Conservation (phyloP, 768 basidiomycete species). For the Termitomyces eurrhizus region DNA sequence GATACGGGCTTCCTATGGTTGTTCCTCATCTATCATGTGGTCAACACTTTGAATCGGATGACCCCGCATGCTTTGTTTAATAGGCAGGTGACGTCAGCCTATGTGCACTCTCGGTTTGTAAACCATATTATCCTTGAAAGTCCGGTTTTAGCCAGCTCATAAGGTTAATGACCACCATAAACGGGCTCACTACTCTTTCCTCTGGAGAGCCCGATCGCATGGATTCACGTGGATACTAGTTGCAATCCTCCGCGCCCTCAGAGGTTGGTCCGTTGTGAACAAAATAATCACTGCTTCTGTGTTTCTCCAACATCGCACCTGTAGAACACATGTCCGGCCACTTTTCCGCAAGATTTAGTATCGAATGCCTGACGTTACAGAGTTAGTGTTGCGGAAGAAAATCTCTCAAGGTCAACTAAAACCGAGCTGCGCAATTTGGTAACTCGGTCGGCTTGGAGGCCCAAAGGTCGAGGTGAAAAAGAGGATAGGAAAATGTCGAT, state of each 20-base stretch:
- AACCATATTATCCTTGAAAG: background rate
- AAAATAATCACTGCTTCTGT: constrained; percentile 9
- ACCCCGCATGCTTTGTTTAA: constrained; percentile 10
- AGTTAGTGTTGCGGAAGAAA: background rate
- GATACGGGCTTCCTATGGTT: constrained; percentile 23
- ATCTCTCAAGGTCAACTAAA: background rate
- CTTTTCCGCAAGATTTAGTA: background rate
- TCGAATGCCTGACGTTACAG: background rate
- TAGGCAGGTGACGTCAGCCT: constrained; percentile 19
- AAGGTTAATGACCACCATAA: constrained; percentile 14
- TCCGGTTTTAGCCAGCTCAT: background rate
- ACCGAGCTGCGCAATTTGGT: background rate
- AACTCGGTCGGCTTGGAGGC: background rate
- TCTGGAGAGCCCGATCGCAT: constrained; percentile 12
- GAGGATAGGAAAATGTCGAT: constrained; percentile 5
- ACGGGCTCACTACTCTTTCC: constrained; percentile 9
- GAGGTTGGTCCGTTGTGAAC: constrained; percentile 15
- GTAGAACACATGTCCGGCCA: background rate
- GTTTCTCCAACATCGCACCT: constrained; percentile 3
- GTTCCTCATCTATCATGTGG: constrained; percentile 20
- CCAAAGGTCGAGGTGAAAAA: background rate
- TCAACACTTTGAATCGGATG: constrained; percentile 18
- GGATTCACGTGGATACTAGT: constrained; percentile 20
- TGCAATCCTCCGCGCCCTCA: constrained; percentile 12
- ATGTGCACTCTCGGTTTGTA: constrained; percentile 17